Base-by-base conservation (phyloP, 805 yeast species). In the Nakazawaea holstii region DNA sequence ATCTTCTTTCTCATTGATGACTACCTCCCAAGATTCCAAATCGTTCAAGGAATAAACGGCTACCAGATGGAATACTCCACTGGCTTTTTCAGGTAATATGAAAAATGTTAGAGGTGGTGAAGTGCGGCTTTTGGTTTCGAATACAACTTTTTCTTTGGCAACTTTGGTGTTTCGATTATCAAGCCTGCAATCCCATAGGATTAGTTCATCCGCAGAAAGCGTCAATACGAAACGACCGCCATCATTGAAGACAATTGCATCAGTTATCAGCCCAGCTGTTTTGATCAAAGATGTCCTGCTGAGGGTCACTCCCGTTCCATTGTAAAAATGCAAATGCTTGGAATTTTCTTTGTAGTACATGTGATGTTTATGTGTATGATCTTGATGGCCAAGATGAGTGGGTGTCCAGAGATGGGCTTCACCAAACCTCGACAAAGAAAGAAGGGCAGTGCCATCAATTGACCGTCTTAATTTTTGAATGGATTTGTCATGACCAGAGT, bases 401-500 rank as follows among this genome's bases (percentile, higher is more conserved):
- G 83, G 77, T 10, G 59, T 58, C 92, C 92, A 84, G 2, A 84
- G 62, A 38, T 74, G 72, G 54, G 78, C 80, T 50, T 81, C 86
- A 38, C 75, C 75, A 55, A 82, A 84, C 52, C 89, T 66, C 7
- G 84, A 77, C 10, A 74, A 62, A 1, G 89, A 77, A 9, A 85
- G 60, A 51, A 82, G 60, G 0, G 85, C 74, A 27, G 72, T 67
- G 32, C 91, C 92, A 56, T 80, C 79, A 6, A 79, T 67, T 1
- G 95, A 84, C 55, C 90, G 78, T 14, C 79, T 67, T 3, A 91
- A 62, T 42, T 72, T 74, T 53, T 77, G 79, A 20, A 91, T 81
- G 0, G 96, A 87, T 59, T 90, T 90, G 47, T 80, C 76, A 59
- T 90, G 97, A 1, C 98, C 98, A 1, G 95, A 88, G 46, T 84